Conservation (phyloP, 768 basidiomycete species). For the Gymnopilus dilepis region DNA sequence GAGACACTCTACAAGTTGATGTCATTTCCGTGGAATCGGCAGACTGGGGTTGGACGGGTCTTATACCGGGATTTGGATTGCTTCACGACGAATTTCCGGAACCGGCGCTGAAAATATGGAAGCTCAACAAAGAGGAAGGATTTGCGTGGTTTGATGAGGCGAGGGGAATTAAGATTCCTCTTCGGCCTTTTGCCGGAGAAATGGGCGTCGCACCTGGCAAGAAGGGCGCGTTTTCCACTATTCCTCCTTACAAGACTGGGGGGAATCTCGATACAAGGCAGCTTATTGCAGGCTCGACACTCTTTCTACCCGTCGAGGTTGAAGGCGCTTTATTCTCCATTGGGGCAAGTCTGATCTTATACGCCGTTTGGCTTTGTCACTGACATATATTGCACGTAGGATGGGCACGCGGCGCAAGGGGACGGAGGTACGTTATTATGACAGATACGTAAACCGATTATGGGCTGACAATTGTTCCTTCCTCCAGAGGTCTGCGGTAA, state of each 20-base stretch:
- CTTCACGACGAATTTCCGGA: conserved; percentile 59
- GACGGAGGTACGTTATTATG: conserved; percentile 56
- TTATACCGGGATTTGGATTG: conserved; percentile 64
- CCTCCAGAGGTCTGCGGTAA: conserved; percentile 59
- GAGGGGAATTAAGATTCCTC: conserved; percentile 52
- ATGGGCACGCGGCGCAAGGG: conserved; percentile 71
- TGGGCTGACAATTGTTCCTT: background rate
- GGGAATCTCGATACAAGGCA: conserved; percentile 69
- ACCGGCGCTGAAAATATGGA: conserved; percentile 61
- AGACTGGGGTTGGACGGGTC: conserved; percentile 67
- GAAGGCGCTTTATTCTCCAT: conserved; percentile 66
- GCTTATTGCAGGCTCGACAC: conserved; percentile 55
- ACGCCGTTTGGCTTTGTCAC: background rate
- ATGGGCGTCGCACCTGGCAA: conserved; percentile 64
- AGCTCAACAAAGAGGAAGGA: conserved; percentile 43
- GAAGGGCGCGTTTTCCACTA: conserved; percentile 60
- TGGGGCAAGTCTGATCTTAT: conserved; percentile 45
- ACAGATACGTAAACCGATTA: background rate
- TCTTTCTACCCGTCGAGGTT: conserved; percentile 63
- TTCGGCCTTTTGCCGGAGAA: conserved; percentile 65
- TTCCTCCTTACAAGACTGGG: conserved; percentile 65
- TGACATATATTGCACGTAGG: conserved; percentile 39
- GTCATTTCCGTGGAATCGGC: conserved; percentile 57
- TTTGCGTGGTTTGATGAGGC: conserved; percentile 58
- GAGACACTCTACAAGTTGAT: conserved; percentile 66